A percentile compares a stretch with the other conserved stretches of the same genome.
These are phyloP conservation scores for Aspergillus sp. DNA, from an alignment of 2,329 filamentous ascomycete genomes.

Conservation along the genomic window DNA sequence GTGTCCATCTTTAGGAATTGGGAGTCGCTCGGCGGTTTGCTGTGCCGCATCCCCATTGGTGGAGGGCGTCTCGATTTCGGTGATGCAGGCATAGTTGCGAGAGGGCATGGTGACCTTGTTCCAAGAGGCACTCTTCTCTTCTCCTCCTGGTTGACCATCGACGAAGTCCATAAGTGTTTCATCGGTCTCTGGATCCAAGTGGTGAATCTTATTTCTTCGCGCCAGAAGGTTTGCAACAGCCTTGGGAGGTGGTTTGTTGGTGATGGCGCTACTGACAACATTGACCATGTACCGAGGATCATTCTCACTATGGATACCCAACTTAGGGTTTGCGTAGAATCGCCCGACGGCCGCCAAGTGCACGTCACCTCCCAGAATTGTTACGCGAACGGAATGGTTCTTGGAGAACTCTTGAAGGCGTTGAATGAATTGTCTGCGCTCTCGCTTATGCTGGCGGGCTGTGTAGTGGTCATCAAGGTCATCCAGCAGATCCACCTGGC, in stretches of 20 bases:
- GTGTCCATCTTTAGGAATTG: constrained; percentile 62
- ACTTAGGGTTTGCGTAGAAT: constrained; percentile 62
- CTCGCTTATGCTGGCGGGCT: constrained; percentile 83
- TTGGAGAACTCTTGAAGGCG: constrained; percentile 61
- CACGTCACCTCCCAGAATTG: constrained; percentile 65
- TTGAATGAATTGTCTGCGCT: constrained; percentile 72
- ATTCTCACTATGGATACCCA: constrained; percentile 56
- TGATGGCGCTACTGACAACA: constrained; percentile 64
- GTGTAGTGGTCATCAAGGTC: constrained; percentile 77
- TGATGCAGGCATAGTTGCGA: constrained; percentile 65
- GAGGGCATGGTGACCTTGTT: constrained; percentile 85
- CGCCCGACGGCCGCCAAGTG: constrained; percentile 63
- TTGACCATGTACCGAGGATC: constrained; percentile 67
- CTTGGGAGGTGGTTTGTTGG: constrained; percentile 66
- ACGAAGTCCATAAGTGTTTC: constrained; percentile 65
- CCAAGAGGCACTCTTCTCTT: constrained; percentile 64
- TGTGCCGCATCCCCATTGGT: constrained; percentile 21
- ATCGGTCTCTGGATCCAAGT: constrained; percentile 62
- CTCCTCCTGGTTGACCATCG: constrained; percentile 58
- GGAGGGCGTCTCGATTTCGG: constrained; percentile 45
- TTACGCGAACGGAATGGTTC: constrained; percentile 57
- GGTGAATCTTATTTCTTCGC: constrained; percentile 65
- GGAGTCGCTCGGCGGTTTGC: constrained; percentile 26
- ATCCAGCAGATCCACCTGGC: constrained; percentile 65
- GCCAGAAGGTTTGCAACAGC: constrained; percentile 65